Evolutionary conservation across 139 green algal species (phyloP), one percentile per base, ranked within the genome.

Genomic region (Nannochloris sp.): DNA sequence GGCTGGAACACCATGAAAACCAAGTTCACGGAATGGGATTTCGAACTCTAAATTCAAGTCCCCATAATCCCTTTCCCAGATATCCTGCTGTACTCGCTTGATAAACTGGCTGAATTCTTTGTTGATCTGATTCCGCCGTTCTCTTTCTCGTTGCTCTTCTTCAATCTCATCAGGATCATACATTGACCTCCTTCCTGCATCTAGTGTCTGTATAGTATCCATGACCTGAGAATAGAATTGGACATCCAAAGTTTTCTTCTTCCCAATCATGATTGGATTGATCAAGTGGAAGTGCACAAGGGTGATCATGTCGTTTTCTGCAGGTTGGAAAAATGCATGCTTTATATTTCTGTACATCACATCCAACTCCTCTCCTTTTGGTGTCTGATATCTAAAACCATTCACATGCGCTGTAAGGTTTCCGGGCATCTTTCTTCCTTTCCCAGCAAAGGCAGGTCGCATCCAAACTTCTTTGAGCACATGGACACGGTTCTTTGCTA

Each of bases 81-180:
- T 70, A 55, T 95, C 79, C 44, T 93, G 80, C 78, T 95, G 81
- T 24, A 88, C 81, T 14, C 70, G 69, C 57, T 85, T 83, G 44
- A 81, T 73, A 77, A 91, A 96, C 18, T 69, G 55, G 34, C 83
- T 65, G 67, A 90, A 96, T 51, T 89, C 70, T 50, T 75, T 71
- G 72, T 99, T 99, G 77, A 96, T 93, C 74, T 78, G 74, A 75
- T 96, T 96, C 49, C 88, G 78, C 12, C 85, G 75, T 49, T 97
- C 92, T 1, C 90, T 71, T 73, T 99, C 93, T 2, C 88, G 71
- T 82, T 97, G 91, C 84, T 99, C 93, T 72, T 99, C 93, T 74
- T 99, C 93, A 54, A 99, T 95, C 74, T 99, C 93, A 63, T 99
- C 93, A 4, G 93, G 93, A 78, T 99, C 93, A 72, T 97, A 96